These are phyloP conservation scores for Zizania latifolia DNA, from an alignment of 176 grass and related monocot genomes.

Conservation along the genomic window DNA sequence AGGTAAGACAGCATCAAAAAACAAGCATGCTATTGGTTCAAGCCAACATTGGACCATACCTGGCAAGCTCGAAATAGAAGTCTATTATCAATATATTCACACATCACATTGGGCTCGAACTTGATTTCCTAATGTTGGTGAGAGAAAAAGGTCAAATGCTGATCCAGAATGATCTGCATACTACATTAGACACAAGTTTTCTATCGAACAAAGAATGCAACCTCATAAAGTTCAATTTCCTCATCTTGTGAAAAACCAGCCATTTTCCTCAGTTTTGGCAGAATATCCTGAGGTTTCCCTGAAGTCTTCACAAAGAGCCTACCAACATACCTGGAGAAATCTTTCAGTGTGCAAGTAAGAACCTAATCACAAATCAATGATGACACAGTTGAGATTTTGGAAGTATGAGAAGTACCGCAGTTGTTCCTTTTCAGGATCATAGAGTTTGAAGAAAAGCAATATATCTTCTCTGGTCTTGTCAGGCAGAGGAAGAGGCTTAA, in stretches of 20 bases:
- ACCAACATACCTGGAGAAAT: conserved; percentile 75
- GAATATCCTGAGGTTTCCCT: conserved; percentile 76
- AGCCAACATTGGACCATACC: conserved; percentile 37
- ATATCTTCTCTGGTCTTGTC: conserved; percentile 88
- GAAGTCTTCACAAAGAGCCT: conserved; percentile 79
- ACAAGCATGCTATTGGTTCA: conserved; percentile 7
- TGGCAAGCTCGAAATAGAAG: conserved; percentile 76
- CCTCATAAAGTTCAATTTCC: conserved; percentile 96
- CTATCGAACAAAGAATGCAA: conserved; percentile 38
- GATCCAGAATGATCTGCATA: not conserved
- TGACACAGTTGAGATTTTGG: not conserved
- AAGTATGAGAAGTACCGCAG: conserved; percentile 53
- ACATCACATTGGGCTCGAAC: conserved; percentile 97
- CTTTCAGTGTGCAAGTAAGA: conserved; percentile 27
- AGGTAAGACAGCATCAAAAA: conserved; percentile 27
- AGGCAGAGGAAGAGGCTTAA: conserved; percentile 58
- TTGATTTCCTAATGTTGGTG: conserved; percentile 81
- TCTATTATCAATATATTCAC: conserved; percentile 83
- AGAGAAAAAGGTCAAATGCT: conserved; percentile 34
- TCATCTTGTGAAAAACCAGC: conserved; percentile 75
- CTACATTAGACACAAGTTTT: not conserved
- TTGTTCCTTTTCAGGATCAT: conserved; percentile 95
- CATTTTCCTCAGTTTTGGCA: conserved; percentile 81
- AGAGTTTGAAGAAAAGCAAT: conserved; percentile 98
- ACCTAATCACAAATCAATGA: conserved; percentile 11